phyloP scores from a whole-genome alignment of 208 protist genomes.

The Phytomonas francai region DNA sequence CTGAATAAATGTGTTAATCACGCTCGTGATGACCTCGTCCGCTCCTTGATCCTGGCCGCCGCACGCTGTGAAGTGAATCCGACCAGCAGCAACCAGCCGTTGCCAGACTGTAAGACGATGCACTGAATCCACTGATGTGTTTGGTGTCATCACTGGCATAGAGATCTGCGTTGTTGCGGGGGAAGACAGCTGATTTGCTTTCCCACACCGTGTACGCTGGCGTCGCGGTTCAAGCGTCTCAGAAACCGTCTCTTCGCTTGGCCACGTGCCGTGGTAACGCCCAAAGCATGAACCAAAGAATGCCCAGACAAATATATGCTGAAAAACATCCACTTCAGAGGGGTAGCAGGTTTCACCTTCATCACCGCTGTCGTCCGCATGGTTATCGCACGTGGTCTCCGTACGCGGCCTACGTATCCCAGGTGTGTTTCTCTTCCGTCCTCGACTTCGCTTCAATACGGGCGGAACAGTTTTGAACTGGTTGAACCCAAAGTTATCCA shows the following conservation, averaged over 20 bases:
- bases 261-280: conserved; percentile 56
- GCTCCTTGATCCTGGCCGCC: conserved; percentile 64
- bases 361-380: too few relatives aligned
- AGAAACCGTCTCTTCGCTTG: conserved; percentile 45
- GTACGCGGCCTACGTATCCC: background rate
- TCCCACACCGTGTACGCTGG: conserved; percentile 1
- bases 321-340: conserved; percentile 19
- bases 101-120: conserved; percentile 44
- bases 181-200: background rate
- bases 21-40: conserved; percentile 60
- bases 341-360: too few relatives aligned
- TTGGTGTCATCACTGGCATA: background rate
- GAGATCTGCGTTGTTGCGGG: too few relatives aligned
- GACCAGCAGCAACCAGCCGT: conserved; percentile 18
- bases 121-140: background rate
- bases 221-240: background rate
- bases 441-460: background rate
- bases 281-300: conserved; percentile 88
- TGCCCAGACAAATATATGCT: conserved; percentile 69
- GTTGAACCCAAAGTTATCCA: conserved; percentile 87
- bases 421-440: background rate
- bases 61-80: conserved; percentile 66
- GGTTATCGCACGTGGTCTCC: background rate
- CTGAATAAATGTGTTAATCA: conserved; percentile 33
- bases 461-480: conserved; percentile 72